Evolutionary conservation across 2,329 filamentous ascomycete species (phyloP).

Genomic region (Neofusicoccum cordaticola): DNA sequence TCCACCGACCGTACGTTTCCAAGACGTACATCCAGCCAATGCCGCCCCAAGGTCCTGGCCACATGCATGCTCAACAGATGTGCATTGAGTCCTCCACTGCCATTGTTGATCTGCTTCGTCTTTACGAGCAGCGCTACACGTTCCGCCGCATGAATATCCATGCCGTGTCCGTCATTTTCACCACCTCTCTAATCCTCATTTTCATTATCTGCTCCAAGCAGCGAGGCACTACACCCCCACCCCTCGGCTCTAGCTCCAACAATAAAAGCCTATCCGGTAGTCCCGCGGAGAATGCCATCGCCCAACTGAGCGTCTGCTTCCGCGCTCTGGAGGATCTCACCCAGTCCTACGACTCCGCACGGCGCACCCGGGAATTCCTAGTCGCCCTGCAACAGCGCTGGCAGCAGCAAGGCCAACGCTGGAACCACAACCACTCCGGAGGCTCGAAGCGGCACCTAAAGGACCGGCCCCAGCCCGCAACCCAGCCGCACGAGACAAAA

Average conservation of each 20-base stretch:
- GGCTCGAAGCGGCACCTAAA: conserved; percentile 11
- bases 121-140: conserved; percentile 21
- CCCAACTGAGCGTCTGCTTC: conserved; percentile 18
- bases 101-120: conserved; percentile 34
- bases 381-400: conserved; percentile 16
- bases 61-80: conserved; percentile 43
- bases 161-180: conserved; percentile 19
- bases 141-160: conserved; percentile 20
- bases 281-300: conserved; percentile 4
- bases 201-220: conserved; percentile 19
- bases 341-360: conserved; percentile 14
- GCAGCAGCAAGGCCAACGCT: conserved; percentile 1
- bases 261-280: not conserved
- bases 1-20: conserved; percentile 41
- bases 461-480: not conserved
- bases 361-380: conserved; percentile 15
- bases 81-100: conserved; percentile 45
- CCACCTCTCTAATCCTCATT: conserved; percentile 18
- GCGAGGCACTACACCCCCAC: conserved; percentile 1
- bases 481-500: conserved; percentile 5
- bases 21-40: conserved; percentile 34
- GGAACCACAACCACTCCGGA: not conserved
- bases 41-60: conserved; percentile 43
- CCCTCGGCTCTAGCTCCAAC: not conserved
- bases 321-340: conserved; percentile 15